Conservation (phyloP, 805 yeast genomes). For the Pichia pseudocactophila region DNA sequence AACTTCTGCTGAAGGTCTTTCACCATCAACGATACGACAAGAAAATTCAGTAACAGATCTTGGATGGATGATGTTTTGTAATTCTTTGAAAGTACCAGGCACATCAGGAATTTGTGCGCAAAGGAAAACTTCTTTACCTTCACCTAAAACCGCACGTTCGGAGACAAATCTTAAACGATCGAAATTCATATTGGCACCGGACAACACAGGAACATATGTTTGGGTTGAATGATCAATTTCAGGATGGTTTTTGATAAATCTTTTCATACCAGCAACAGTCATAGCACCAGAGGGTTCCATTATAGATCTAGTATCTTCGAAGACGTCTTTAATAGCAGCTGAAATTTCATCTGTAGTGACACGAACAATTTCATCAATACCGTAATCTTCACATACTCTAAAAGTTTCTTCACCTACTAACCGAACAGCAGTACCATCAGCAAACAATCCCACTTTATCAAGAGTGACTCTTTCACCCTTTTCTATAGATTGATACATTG, state of each 20-base stretch:
- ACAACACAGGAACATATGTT: slow-evolving; percentile 74
- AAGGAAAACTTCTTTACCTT: slow-evolving; percentile 91
- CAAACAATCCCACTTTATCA: slow-evolving; percentile 83
- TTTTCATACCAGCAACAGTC: slow-evolving; percentile 89
- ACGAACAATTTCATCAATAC: slow-evolving; percentile 68
- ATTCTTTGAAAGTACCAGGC: slow-evolving; percentile 80
- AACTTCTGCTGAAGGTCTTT: slow-evolving; percentile 53
- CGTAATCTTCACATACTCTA: slow-evolving; percentile 58
- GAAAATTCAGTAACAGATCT: slow-evolving; percentile 91
- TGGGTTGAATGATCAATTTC: slow-evolving; percentile 61
- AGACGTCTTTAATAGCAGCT: slow-evolving; percentile 95
- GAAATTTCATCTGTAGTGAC: slow-evolving; percentile 70
- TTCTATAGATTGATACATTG: slow-evolving; percentile 66
- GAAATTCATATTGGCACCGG: slow-evolving; percentile 98
- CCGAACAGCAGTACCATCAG: slow-evolving; percentile 97
- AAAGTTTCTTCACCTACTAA: slow-evolving; percentile 86
- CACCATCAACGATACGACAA: slow-evolving; percentile 56
- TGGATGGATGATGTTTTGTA: slow-evolving; percentile 75
- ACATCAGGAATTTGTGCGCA: slow-evolving; percentile 84
- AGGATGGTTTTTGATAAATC: slow-evolving; percentile 60
- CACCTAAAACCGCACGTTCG: slow-evolving; percentile 97
- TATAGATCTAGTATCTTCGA: slow-evolving; percentile 89
- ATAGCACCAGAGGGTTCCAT: slow-evolving; percentile 98
- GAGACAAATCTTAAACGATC: slow-evolving; percentile 92
- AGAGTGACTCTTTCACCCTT: slow-evolving; percentile 47